These are phyloP conservation scores for Jimgerdemannia flammicorona DNA, from an alignment of 192 early-diverging fungal genomes.

Conservation along the genomic window DNA sequence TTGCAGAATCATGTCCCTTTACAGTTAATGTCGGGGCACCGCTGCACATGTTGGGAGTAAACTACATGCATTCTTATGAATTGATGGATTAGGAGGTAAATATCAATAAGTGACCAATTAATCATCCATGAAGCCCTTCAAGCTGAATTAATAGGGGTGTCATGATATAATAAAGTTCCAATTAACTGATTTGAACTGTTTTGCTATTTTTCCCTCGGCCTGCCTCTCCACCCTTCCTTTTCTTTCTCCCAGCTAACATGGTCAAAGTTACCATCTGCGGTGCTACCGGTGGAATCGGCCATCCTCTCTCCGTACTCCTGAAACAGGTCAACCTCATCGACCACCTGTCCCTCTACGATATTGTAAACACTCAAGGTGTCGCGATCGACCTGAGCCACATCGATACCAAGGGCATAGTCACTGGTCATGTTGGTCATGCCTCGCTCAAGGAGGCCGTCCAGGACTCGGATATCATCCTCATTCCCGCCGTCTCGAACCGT, in stretches of 20 bases:
- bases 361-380: slow-evolving; percentile 96
- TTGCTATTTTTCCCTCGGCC: not conserved
- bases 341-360: slow-evolving; percentile 91
- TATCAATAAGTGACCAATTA: too few species aligned
- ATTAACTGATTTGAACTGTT: too few species aligned
- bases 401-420: slow-evolving; percentile 74
- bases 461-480: slow-evolving; percentile 67
- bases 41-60: too few species aligned
- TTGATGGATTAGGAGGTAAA: too few species aligned
- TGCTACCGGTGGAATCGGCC: slow-evolving; percentile 94
- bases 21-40: too few species aligned
- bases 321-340: slow-evolving; percentile 85
- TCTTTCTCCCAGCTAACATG: slow-evolving; percentile 20
- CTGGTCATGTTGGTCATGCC: slow-evolving; percentile 61
- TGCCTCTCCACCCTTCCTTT: not conserved
- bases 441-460: slow-evolving; percentile 67
- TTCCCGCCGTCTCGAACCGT: slow-evolving; percentile 94
- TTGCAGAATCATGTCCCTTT: too few species aligned
- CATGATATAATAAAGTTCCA: too few species aligned
- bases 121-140: too few species aligned
- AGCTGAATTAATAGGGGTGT: too few species aligned
- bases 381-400: slow-evolving; percentile 93
- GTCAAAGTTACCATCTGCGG: slow-evolving; percentile 59
- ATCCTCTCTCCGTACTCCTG: slow-evolving; percentile 91
- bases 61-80: too few species aligned